phyloP scores from a whole-genome alignment of 75 land plant genomes.

The Pinus albicaulis region DNA sequence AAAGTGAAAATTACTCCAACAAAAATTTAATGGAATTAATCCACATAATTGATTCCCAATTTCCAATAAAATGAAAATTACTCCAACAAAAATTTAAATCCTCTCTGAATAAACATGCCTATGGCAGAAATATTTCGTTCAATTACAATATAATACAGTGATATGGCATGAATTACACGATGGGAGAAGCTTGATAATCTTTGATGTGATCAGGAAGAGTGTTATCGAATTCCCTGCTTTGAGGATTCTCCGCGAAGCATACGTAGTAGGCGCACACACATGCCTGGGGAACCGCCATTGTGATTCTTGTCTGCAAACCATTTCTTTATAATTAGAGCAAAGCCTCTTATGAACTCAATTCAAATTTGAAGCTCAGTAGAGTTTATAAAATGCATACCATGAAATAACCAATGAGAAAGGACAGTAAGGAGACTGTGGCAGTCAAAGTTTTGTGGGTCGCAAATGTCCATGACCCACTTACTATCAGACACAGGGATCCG shows the following conservation, averaged over 20 bases:
- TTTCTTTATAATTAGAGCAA: too few relatives aligned
- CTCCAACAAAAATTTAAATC: too few relatives aligned
- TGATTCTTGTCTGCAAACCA: constrained; percentile 31
- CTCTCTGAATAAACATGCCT: too few relatives aligned
- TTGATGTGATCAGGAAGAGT: constrained; percentile 41
- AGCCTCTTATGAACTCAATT: too few relatives aligned
- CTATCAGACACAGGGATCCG: constrained; percentile 43
- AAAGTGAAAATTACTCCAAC: too few relatives aligned
- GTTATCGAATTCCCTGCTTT: constrained; percentile 38
- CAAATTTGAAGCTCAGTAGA: neutral
- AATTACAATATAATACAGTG: too few relatives aligned
- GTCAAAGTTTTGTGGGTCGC: constrained; percentile 36
- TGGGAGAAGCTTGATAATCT: neutral
- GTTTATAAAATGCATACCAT: constrained; percentile 33
- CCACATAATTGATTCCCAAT: too few relatives aligned
- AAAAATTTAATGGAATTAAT: too few relatives aligned
- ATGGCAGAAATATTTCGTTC: too few relatives aligned
- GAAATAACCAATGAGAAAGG: constrained; percentile 69
- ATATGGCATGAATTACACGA: too few relatives aligned
- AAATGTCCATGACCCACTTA: constrained; percentile 57
- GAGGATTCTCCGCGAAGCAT: constrained; percentile 79
- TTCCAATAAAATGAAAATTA: too few relatives aligned
- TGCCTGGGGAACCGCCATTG: constrained; percentile 81
- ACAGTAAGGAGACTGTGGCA: constrained; percentile 25
- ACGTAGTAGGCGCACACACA: constrained; percentile 84